These are phyloP conservation scores for Saccharomycopsis guyanensis DNA, from an alignment of 805 yeast genomes.

Conservation along the genomic window DNA sequence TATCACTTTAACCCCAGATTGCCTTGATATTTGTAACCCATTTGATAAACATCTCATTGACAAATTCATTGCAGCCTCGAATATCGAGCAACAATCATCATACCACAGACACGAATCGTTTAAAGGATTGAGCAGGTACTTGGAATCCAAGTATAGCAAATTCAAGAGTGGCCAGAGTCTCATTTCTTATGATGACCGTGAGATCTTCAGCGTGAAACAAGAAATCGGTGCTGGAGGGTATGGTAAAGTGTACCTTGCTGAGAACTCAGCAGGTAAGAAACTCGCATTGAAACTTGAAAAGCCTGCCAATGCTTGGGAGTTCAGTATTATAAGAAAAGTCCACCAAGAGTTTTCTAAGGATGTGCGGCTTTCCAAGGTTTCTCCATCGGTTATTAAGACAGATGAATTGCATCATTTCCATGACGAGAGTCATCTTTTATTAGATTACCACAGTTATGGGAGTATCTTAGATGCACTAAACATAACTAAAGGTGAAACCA, in stretches of 20 bases:
- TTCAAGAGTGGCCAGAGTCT: not conserved
- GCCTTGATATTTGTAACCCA: not conserved
- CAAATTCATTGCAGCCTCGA: not conserved
- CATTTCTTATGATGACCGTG: slow-evolving; percentile 21
- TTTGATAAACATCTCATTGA: not conserved
- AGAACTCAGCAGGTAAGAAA: slow-evolving; percentile 42
- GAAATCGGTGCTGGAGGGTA: slow-evolving; percentile 72
- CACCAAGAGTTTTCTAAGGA: slow-evolving; percentile 31
- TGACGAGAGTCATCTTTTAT: slow-evolving; percentile 62
- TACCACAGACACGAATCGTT: not conserved
- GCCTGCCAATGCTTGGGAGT: slow-evolving; percentile 76
- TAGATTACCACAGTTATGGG: slow-evolving; percentile 64
- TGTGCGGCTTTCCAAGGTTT: not conserved
- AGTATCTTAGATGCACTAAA: slow-evolving; percentile 66
- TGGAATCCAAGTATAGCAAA: not conserved
- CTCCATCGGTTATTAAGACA: slow-evolving; percentile 37
- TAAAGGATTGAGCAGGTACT: not conserved
- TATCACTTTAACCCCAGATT: too few relatives aligned
- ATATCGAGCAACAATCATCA: not conserved
- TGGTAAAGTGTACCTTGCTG: slow-evolving; percentile 70
- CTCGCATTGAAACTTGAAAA: slow-evolving; percentile 67
- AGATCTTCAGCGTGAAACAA: slow-evolving; percentile 30
- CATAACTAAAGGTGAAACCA: slow-evolving; percentile 23
- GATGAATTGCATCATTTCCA: slow-evolving; percentile 45
- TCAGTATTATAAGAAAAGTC: slow-evolving; percentile 56